Conservation (phyloP, 208 protist genomes). For the Leishmania turanica region DNA sequence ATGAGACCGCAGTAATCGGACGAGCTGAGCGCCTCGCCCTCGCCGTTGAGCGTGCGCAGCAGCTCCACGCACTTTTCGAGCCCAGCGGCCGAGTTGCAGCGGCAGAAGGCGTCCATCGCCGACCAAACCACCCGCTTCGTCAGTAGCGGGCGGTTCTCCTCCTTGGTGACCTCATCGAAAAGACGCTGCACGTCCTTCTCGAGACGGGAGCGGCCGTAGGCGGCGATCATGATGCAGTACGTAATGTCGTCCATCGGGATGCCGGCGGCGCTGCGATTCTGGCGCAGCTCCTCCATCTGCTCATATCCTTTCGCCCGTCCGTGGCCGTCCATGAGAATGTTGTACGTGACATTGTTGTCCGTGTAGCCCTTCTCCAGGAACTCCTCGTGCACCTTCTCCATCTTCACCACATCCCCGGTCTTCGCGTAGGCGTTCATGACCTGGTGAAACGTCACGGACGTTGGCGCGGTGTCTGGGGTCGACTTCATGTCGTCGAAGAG, state of each 20-base stretch:
- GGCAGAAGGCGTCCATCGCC: conserved; percentile 84
- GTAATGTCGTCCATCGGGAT: conserved; percentile 80
- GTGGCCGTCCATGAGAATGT: conserved; percentile 88
- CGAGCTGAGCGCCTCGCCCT: conserved; percentile 16
- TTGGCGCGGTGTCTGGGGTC: conserved; percentile 79
- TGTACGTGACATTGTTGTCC: conserved; percentile 85
- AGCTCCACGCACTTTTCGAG: conserved; percentile 66
- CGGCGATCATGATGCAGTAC: conserved; percentile 81
- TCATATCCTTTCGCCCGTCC: conserved; percentile 72
- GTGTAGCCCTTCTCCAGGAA: conserved; percentile 63
- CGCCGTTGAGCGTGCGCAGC: conserved; percentile 23
- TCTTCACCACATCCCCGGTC: conserved; percentile 81
- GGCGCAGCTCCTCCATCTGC: conserved; percentile 73
- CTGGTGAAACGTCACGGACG: conserved; percentile 90
- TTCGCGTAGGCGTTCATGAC: conserved; percentile 90
- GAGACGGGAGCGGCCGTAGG: conserved; percentile 67
- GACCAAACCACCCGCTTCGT: conserved; percentile 75
- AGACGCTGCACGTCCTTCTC: conserved; percentile 75
- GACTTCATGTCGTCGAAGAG: conserved; percentile 89
- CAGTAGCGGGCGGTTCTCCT: conserved; percentile 33
- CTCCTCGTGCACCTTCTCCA: conserved; percentile 79
- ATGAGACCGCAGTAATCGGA: conserved; percentile 65
- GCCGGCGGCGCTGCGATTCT: conserved; percentile 45
- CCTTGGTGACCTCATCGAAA: conserved; percentile 45
- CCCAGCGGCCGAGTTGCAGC: conserved; percentile 51